These are phyloP conservation scores for Quercus gilva DNA, from an alignment of 306 rosid genomes.

Conservation along the genomic window DNA sequence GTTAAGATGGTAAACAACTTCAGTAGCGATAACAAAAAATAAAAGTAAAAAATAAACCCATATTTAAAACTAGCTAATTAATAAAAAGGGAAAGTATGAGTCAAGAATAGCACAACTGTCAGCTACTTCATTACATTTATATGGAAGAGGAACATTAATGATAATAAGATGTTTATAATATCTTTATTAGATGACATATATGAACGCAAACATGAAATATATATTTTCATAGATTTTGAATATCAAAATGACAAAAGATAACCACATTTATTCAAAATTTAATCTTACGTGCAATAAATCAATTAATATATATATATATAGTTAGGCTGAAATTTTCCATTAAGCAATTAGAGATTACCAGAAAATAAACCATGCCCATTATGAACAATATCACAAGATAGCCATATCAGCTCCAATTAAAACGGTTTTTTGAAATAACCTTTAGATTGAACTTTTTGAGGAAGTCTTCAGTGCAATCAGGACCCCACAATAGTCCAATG, in stretches of 20 bases:
- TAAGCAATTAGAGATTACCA: background rate
- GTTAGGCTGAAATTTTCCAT: background rate
- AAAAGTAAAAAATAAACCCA: background rate
- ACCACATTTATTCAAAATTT: background rate
- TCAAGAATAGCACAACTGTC: background rate
- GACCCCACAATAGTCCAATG: constrained; percentile 74
- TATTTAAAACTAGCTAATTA: background rate
- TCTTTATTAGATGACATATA: no score
- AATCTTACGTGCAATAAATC: background rate
- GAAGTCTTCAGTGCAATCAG: constrained; percentile 82
- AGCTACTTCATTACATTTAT: background rate
- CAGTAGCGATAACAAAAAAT: background rate
- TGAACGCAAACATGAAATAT: background rate
- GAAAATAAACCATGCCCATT: background rate
- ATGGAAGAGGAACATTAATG: background rate
- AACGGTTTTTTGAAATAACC: constrained; percentile 34
- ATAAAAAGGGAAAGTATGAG: background rate
- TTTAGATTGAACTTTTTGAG: constrained; percentile 66
- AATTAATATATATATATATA: background rate
- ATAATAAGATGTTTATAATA: background rate
- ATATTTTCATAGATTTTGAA: background rate
- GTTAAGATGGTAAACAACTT: background rate
- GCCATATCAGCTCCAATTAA: background rate
- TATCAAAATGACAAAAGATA: background rate
- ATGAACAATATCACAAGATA: background rate